Conservation (phyloP, 495 filamentous ascomycete species). For the Talaromyces proteolyticus region DNA sequence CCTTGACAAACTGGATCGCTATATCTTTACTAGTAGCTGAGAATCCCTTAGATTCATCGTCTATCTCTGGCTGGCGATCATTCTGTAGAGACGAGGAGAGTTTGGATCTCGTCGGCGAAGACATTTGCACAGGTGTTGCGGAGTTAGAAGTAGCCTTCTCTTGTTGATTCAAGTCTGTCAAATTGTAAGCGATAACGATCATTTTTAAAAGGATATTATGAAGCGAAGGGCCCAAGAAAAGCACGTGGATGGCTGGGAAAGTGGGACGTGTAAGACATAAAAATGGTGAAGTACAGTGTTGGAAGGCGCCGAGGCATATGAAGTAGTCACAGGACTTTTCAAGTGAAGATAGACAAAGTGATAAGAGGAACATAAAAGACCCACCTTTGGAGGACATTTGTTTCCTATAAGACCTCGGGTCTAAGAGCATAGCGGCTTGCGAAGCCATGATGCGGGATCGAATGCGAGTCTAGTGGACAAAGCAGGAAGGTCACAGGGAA, state of each 20-base stretch:
- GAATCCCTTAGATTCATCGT: neutral
- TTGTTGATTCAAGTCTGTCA: constrained; percentile 10
- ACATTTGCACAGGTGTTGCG: neutral
- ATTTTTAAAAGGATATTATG: neutral
- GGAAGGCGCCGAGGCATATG: neutral
- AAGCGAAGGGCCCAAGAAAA: neutral
- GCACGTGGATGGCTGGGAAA: neutral
- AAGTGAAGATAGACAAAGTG: neutral
- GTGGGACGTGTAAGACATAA: constrained; percentile 4
- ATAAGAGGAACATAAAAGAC: neutral
- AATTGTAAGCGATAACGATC: neutral
- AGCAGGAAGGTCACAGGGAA: too few relatives aligned
- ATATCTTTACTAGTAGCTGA: neutral
- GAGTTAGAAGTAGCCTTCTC: constrained; percentile 8
- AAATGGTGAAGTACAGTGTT: constrained; percentile 13
- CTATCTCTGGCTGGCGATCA: neutral
- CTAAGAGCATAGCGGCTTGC: constrained; percentile 36
- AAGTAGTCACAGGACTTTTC: neutral
- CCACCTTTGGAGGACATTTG: constrained; percentile 26
- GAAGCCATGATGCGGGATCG: constrained; percentile 28
- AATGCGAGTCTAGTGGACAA: neutral
- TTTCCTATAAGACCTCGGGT: constrained; percentile 33
- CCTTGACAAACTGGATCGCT: constrained; percentile 3
- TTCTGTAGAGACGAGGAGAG: neutral
- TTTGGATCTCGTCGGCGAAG: neutral